Evolutionary conservation across 2,329 filamentous ascomycete genomes (phyloP).

Genomic region (Fonsecaea pugnacius): DNA sequence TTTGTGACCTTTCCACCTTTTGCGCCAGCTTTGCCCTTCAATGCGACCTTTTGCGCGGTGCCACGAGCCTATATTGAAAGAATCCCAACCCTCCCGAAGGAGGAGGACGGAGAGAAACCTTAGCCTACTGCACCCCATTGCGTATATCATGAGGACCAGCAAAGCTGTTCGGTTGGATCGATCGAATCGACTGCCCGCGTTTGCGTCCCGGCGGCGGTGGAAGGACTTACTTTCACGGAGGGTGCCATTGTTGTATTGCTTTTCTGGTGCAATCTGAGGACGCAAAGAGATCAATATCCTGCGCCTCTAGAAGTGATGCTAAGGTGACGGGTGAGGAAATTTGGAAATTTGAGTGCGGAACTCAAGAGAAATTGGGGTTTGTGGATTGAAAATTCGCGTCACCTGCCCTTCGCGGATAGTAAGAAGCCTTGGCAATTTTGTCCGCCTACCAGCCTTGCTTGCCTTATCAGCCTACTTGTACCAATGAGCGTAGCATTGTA

Average conservation of each 20-base stretch:
- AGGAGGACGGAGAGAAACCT: slow-evolving; percentile 59
- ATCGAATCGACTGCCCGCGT: slow-evolving; percentile 37
- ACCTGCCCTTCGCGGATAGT: not conserved
- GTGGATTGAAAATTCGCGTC: slow-evolving; percentile 3
- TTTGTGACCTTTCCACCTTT: slow-evolving; percentile 49
- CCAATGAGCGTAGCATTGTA: no score
- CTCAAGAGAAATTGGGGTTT: not conserved
- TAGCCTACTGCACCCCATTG: slow-evolving; percentile 81
- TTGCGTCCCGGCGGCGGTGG: not conserved
- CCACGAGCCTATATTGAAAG: slow-evolving; percentile 48
- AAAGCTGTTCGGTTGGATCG: slow-evolving; percentile 75
- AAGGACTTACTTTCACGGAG: slow-evolving; percentile 36
- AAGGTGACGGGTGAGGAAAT: not conserved
- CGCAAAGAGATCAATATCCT: slow-evolving; percentile 92
- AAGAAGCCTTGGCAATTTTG: not conserved
- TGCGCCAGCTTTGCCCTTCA: not conserved
- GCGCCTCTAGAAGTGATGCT: slow-evolving; percentile 56
- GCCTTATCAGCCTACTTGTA: no score
- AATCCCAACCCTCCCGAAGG: slow-evolving; percentile 30
- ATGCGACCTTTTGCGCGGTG: slow-evolving; percentile 37
- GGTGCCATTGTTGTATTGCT: slow-evolving; percentile 35
- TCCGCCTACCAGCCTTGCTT: no score
- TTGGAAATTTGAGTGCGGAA: not conserved
- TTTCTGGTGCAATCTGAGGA: slow-evolving; percentile 34
- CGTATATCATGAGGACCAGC: slow-evolving; percentile 66